Evolutionary conservation across 2,329 filamentous ascomycete genomes (phyloP), one percentile per base, ranked within the genome.

Genomic region (Chaetomium strumarium): DNA sequence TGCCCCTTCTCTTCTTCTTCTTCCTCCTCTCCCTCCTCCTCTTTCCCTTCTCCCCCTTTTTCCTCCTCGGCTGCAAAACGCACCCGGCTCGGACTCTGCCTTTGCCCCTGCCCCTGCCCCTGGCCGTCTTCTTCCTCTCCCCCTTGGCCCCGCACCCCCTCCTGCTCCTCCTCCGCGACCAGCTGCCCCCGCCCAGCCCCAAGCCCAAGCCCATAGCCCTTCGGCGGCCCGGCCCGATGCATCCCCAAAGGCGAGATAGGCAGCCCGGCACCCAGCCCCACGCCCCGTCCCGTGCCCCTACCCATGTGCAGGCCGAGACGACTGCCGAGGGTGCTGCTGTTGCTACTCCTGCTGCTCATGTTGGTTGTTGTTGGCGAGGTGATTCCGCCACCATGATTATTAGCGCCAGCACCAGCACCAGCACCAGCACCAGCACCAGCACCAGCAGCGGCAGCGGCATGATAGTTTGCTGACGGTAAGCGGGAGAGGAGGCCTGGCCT

Each of bases 291-390:
- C 40, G 51, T 53, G 24, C 46, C 51, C 6, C 36, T 38, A 34
- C 51, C 51, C 24, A 34, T 46, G 41, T 49, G 51, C 45, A 53
- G 34, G 38, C 50, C 44, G 39, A 48, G 39, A 4, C 49, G 39
- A 4, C 49, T 19, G 8, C 42, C 16, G 14, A n/a, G 29, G 14
- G 39, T 37, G 11, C 8, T 31, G 24, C 30, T 12, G 12, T 12
- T n/a, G 6, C 3, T n/a, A 3, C 3, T 24, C 20, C 24, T 24
- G 14, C 1, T 14, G 43, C 14, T 33, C 10, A 9, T 31, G 34
- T 12, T 17, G 40, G 48, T 2, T n/a, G 46, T 17, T 31, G 48
- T 2, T n/a, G 46, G 19, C 20, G 24, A 5, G 43, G 40, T 17
- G n/a, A 13, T 24, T 5, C 20, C 40, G 20, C 29, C 24, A 16